Conservation (phyloP, 177 flowering plant species). For the Tripterygium wilfordii region DNA sequence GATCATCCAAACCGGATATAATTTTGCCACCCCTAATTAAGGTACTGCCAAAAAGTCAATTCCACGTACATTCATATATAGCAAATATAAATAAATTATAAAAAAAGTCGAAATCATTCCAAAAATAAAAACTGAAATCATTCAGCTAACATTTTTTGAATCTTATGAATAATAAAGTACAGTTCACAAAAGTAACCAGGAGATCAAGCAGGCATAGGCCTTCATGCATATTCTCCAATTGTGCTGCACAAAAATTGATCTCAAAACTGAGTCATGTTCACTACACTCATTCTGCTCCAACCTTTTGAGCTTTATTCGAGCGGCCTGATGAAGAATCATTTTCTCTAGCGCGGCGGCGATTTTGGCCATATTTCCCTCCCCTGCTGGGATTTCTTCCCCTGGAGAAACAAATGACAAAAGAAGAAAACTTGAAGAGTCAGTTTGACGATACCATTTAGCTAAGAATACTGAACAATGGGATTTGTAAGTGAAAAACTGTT, state of each 20-base stretch:
- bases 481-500: neutral
- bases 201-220: neutral
- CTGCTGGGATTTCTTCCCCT: conserved; percentile 59
- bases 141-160: no score
- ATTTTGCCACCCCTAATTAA: no score
- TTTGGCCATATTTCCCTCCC: conserved; percentile 46
- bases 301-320: conserved; percentile 46
- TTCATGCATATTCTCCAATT: neutral
- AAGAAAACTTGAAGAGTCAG: neutral
- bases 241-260: conserved; percentile 3
- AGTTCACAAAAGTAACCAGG: neutral
- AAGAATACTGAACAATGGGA: neutral
- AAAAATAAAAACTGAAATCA: no score
- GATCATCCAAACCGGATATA: no score
- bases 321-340: conserved; percentile 31
- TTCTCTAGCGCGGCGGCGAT: conserved; percentile 32
- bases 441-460: neutral
- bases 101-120: no score
- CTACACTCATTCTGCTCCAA: conserved; percentile 19
- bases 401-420: conserved; percentile 6
- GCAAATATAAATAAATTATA: no score
- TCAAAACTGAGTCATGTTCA: neutral
- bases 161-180: neutral
- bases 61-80: no score
- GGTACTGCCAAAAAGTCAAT: no score